Evolutionary conservation across 768 basidiomycete genomes (phyloP), one percentile per base, ranked within the genome.

Genomic region (Fistulinella prunicolor): DNA sequence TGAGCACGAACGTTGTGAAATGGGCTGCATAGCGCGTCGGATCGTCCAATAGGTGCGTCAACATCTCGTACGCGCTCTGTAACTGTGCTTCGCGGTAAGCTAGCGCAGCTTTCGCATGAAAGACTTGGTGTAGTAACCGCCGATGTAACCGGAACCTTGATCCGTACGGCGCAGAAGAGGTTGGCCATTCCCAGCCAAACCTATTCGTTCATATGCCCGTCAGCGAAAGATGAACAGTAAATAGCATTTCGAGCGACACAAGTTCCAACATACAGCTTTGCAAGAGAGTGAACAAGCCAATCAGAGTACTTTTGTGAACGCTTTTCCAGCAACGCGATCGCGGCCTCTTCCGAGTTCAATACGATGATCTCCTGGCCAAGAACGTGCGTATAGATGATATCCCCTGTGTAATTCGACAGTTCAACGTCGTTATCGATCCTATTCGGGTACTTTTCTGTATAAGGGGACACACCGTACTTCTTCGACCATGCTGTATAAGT

Each of bases 271-370:
- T 26, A 51, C 60, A 59, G 5, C 1, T 46, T 45, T 7, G 43
- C 45, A 13, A n/a, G 16, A 17, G 47, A 21, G 10, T 29, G 38
- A 3, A 10, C 14, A 9, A 61, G 44, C 7, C 58, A 39, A 40
- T 57, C 52, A 38, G 78, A 82, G 56, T 81, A 82, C 19, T 76
- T 76, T 9, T 72, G 58, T 38, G 79, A 74, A 24, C 76, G 72
- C 56, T 71, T 77, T 30, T 82, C 80, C 28, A 82, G 62, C 26
- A 82, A 62, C 38, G 78, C 77, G 19, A 67, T 66, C 24, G 72
- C 73, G 14, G 68, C 71, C 51, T 76, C 64, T 48, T 73, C 59
- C 56, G 70, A 72, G 63, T 75, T 81, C 40, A 83, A 58, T 38
- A 82, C 65, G 44, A 82, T 56, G 59, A 81, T 69, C 3, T 75